A percentile compares a stretch with the other conserved stretches of the same genome.
Conservation (phyloP, 495 filamentous ascomycete genomes). For the Aspergillus heteromorphus region DNA sequence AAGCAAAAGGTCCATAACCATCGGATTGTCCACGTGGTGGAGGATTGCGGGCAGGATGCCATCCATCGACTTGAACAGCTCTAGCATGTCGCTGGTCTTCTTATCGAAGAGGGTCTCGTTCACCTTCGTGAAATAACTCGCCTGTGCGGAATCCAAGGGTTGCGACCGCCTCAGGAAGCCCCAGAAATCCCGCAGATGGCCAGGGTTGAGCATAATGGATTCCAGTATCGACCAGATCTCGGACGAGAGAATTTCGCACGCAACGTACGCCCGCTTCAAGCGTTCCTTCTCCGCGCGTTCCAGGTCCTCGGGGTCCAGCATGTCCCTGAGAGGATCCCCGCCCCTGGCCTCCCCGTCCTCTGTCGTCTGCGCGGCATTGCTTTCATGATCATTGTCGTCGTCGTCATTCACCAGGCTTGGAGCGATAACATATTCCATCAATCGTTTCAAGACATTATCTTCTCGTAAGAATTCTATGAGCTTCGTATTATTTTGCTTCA, state of each 20-base stretch:
- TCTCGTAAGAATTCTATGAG: constrained; percentile 93
- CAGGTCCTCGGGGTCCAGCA: constrained; percentile 52
- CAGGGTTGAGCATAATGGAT: constrained; percentile 78
- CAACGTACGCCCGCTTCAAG: constrained; percentile 83
- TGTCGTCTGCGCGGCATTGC: constrained; percentile 33
- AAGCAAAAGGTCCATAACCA: constrained; percentile 96
- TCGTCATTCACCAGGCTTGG: constrained; percentile 62
- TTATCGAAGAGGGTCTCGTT: constrained; percentile 95
- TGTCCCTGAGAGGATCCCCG: constrained; percentile 43
- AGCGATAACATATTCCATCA: constrained; percentile 87
- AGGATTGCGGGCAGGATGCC: constrained; percentile 78
- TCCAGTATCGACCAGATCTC: constrained; percentile 96
- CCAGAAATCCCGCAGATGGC: constrained; percentile 81
- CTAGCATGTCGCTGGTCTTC: constrained; percentile 95
- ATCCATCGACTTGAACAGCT: constrained; percentile 75
- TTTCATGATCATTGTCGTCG: constrained; percentile 46
- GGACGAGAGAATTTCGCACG: constrained; percentile 89
- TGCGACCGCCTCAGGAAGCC: constrained; percentile 72
- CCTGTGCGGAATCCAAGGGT: constrained; percentile 85
- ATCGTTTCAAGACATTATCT: constrained; percentile 74
- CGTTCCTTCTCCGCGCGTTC: constrained; percentile 81
- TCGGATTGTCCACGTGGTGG: constrained; percentile 92
- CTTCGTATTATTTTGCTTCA: constrained; percentile 97
- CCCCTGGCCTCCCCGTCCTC: constrained; percentile 37
- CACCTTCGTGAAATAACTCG: constrained; percentile 97